Evolutionary conservation across 2,329 filamentous ascomycete species (phyloP).

Genomic region (Hymenoscyphus occultus): DNA sequence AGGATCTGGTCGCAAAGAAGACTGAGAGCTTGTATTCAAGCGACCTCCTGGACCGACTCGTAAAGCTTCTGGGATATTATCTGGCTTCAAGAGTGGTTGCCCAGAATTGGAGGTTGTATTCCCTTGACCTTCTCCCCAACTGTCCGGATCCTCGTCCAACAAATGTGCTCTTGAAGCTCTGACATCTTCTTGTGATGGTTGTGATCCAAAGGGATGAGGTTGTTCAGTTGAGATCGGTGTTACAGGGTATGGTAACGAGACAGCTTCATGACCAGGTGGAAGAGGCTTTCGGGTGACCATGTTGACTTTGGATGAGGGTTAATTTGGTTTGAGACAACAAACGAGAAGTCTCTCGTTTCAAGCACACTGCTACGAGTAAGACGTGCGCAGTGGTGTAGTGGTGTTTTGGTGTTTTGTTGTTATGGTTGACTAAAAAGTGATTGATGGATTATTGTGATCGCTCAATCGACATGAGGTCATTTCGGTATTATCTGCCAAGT

Average conservation of each 20-base stretch:
- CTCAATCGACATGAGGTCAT: not conserved
- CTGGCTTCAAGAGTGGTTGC: not conserved
- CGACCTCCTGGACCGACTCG: constrained; percentile 28
- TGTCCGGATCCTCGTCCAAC: constrained; percentile 24
- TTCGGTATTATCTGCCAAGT: not conserved
- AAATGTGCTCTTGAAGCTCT: constrained; percentile 18
- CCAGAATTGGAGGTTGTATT: not conserved
- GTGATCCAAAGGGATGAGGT: constrained; percentile 17
- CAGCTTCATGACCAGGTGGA: constrained; percentile 15
- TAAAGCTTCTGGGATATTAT: constrained; percentile 30
- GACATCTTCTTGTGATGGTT: constrained; percentile 21
- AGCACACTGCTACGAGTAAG: not conserved
- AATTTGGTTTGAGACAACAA: not conserved
- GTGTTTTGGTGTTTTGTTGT: not conserved
- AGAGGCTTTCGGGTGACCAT: constrained; percentile 36
- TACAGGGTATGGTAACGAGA: constrained; percentile 28
- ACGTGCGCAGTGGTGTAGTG: not conserved
- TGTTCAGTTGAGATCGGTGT: constrained; percentile 22
- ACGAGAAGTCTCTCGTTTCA: not conserved
- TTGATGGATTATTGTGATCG: not conserved
- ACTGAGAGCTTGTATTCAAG: constrained; percentile 28
- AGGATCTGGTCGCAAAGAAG: constrained; percentile 20
- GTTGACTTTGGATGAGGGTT: constrained; percentile 2
- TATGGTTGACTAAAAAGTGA: not conserved
- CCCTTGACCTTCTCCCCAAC: constrained; percentile 23